Conservation (phyloP, 129 eudicot species). For the sunflower (Helianthus annuus) region DNA sequence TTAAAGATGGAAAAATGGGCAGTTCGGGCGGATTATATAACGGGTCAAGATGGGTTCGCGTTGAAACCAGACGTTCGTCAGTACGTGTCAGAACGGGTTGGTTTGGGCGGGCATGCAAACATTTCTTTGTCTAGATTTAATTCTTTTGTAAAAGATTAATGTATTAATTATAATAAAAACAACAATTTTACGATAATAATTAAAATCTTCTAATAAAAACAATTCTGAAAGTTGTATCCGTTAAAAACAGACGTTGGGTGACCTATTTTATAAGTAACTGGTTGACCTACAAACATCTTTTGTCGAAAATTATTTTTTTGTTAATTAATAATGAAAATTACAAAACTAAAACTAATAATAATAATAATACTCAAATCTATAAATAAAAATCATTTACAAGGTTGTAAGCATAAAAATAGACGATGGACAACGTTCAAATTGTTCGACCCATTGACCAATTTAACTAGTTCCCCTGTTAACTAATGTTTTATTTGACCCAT, state of each 20-base stretch:
- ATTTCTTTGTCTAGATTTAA: neutral
- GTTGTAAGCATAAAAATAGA: neutral
- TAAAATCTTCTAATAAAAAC: neutral
- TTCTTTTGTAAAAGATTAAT: neutral
- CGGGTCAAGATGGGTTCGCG: conserved; percentile 5
- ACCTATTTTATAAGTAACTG: neutral
- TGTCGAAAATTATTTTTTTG: neutral
- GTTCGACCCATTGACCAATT: neutral
- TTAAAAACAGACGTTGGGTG: neutral
- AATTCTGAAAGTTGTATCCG: neutral
- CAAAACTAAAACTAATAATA: too few relatives aligned
- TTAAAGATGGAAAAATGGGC: neutral
- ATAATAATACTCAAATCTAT: neutral
- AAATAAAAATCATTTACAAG: neutral
- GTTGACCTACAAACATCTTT: neutral
- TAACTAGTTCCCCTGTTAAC: neutral
- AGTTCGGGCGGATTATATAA: neutral
- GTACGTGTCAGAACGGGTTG: neutral
- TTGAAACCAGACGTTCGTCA: neutral
- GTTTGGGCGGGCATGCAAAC: conserved; percentile 4
- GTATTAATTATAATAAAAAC: neutral
- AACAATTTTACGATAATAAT: neutral
- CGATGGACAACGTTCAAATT: neutral
- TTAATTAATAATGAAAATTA: neutral
- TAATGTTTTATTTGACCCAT: conserved; percentile 1